Evolutionary conservation across 345 rosid species (phyloP).

Genomic region (Excoecaria cochinchinensis): DNA sequence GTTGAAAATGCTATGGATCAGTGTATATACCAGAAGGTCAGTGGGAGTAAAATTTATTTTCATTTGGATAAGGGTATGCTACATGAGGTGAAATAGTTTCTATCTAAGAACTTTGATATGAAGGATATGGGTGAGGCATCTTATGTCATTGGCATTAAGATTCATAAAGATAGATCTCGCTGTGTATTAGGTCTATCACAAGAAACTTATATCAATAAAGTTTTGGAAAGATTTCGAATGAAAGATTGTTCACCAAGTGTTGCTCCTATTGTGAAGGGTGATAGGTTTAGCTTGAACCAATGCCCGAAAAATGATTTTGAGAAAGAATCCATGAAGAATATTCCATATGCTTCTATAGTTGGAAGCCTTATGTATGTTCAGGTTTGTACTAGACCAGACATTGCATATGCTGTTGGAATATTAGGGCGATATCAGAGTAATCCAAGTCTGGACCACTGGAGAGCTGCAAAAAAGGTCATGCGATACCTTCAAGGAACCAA

Average conservation of each 20-base stretch:
- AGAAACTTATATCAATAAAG: too few species aligned
- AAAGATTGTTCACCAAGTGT: too few species aligned
- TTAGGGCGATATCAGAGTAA: background rate
- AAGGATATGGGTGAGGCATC: background rate
- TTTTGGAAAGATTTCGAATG: too few species aligned
- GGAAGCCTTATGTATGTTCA: constrained; percentile 5
- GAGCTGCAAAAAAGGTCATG: background rate
- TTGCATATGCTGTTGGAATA: background rate
- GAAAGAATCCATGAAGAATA: background rate
- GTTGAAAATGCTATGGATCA: too few species aligned
- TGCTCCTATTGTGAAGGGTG: too few species aligned
- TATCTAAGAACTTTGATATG: background rate
- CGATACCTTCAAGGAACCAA: background rate
- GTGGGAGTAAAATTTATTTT: background rate
- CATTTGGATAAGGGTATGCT: background rate
- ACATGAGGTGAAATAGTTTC: background rate
- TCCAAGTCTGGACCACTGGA: background rate
- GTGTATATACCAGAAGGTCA: background rate
- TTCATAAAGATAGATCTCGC: too few species aligned
- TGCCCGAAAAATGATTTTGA: background rate
- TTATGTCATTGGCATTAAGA: background rate
- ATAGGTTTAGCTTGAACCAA: background rate
- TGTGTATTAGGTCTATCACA: too few species aligned
- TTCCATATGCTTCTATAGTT: background rate
- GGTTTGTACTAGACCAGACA: background rate